Percentiles rank a stretch among this genome's conserved stretches.
Conservation (phyloP, 2,329 filamentous ascomycete genomes). For the Aureobasidium subglaciale region DNA sequence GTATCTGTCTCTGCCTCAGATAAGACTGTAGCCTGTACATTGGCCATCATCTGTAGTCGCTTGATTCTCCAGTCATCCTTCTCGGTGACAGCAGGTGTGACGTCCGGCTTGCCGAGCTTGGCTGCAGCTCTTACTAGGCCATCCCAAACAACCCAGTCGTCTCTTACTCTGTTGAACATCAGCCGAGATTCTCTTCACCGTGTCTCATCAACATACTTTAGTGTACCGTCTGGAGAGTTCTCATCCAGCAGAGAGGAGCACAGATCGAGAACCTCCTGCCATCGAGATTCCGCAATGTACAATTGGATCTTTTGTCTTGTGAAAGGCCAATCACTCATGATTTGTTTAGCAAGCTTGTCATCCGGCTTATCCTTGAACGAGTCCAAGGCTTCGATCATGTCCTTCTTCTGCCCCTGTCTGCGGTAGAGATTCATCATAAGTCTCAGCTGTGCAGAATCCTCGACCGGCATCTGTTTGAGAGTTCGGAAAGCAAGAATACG, state of each 20-base stretch:
- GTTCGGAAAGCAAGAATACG: slow-evolving; percentile 14
- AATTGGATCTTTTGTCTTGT: slow-evolving; percentile 10
- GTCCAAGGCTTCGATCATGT: slow-evolving; percentile 7
- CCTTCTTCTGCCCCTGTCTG: slow-evolving; percentile 9
- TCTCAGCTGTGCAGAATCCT: slow-evolving; percentile 6
- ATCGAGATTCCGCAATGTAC: slow-evolving; percentile 3
- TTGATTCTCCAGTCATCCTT: slow-evolving; percentile 6
- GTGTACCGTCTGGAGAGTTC: not conserved
- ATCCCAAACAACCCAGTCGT: slow-evolving; percentile 15
- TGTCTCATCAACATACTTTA: not conserved
- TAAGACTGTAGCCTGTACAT: not conserved
- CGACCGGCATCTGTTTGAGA: slow-evolving; percentile 3
- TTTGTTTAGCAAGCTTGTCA: slow-evolving; percentile 7
- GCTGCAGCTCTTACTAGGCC: slow-evolving; percentile 9
- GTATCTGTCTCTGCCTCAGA: not conserved
- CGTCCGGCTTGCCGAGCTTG: slow-evolving; percentile 3
- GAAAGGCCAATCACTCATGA: slow-evolving; percentile 10
- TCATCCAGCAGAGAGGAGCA: slow-evolving; percentile 2
- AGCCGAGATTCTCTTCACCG: not conserved
- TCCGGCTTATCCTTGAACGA: slow-evolving; percentile 2
- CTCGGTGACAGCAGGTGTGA: not conserved
- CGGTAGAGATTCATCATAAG: slow-evolving; percentile 12
- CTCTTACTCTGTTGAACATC: not conserved
- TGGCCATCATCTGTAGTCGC: slow-evolving; percentile 12
- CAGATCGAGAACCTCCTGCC: slow-evolving; percentile 5